Evolutionary conservation across 164 flowering plant species (phyloP).

Genomic region (Stephania yunnanensis): DNA sequence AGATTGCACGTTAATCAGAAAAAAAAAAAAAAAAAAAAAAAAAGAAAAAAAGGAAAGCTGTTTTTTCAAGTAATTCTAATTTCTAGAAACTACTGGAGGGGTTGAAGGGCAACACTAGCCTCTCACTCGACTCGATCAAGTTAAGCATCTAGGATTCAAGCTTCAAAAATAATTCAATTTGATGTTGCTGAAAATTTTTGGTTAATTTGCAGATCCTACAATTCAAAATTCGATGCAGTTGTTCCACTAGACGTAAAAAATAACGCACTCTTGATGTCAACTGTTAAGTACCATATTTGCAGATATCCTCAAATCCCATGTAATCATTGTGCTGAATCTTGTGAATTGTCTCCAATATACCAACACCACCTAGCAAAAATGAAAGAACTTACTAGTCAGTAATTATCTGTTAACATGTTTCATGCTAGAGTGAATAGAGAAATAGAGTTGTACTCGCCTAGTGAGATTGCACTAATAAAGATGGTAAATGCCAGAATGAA

Average conservation of each 20-base stretch:
- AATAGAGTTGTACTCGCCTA: constrained; percentile 43
- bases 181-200: background rate
- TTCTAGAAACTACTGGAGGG: no score
- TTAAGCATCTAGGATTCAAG: background rate
- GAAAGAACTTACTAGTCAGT: background rate
- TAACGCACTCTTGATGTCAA: background rate
- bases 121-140: background rate
- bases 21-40: no score
- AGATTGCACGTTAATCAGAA: no score
- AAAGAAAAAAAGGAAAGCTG: no score
- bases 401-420: background rate
- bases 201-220: background rate
- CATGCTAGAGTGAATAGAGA: background rate
- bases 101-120: no score
- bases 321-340: constrained; percentile 60
- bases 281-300: constrained; percentile 42
- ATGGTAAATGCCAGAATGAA: constrained; percentile 84
- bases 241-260: background rate
- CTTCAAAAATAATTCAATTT: background rate
- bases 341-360: constrained; percentile 67
- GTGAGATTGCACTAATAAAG: constrained; percentile 79
- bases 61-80: no score
- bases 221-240: background rate
- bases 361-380: constrained; percentile 66
- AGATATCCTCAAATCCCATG: constrained; percentile 94